phyloP scores from a whole-genome alignment of 2,329 filamentous ascomycete species.

The Sordariomycetes sp. region DNA sequence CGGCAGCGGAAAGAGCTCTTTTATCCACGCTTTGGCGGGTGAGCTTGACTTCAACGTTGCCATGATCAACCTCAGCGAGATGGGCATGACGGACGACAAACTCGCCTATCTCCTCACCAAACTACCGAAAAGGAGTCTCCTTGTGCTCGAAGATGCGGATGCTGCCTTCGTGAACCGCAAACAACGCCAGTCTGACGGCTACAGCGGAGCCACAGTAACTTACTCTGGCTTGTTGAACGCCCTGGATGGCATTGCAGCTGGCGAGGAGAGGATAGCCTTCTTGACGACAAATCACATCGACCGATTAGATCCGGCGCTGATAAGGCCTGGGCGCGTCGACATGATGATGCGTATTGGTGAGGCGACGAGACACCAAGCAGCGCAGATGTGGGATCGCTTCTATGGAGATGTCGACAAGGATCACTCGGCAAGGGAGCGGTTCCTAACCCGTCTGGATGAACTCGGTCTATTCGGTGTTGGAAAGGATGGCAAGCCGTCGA shows the following conservation, averaged over 20 bases:
- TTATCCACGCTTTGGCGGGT: slow-evolving; percentile 92
- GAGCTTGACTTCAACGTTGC: slow-evolving; percentile 87
- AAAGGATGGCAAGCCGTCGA: slow-evolving; percentile 33
- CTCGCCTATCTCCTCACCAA: slow-evolving; percentile 80
- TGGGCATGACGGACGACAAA: slow-evolving; percentile 82
- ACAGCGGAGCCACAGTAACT: slow-evolving; percentile 79
- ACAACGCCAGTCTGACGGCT: slow-evolving; percentile 71
- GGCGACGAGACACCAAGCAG: slow-evolving; percentile 77
- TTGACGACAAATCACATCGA: slow-evolving; percentile 93
- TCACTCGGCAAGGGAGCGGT: slow-evolving; percentile 53
- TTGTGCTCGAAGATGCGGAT: slow-evolving; percentile 84
- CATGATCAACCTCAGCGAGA: slow-evolving; percentile 83
- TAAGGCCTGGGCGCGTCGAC: slow-evolving; percentile 86
- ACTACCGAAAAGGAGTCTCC: slow-evolving; percentile 70
- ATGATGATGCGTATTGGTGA: slow-evolving; percentile 87
- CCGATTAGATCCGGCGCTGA: slow-evolving; percentile 76
- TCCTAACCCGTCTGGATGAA: slow-evolving; percentile 60
- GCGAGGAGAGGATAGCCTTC: slow-evolving; percentile 89
- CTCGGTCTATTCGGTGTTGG: slow-evolving; percentile 60
- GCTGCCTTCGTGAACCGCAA: slow-evolving; percentile 80
- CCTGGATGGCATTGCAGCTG: slow-evolving; percentile 84
- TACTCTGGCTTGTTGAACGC: slow-evolving; percentile 86
- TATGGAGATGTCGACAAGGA: slow-evolving; percentile 72
- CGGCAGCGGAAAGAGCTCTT: slow-evolving; percentile 88
- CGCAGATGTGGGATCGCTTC: slow-evolving; percentile 87